Evolutionary conservation across 805 yeast species (phyloP), one percentile per base, ranked within the genome.

Genomic region (Candida nanaspora): DNA sequence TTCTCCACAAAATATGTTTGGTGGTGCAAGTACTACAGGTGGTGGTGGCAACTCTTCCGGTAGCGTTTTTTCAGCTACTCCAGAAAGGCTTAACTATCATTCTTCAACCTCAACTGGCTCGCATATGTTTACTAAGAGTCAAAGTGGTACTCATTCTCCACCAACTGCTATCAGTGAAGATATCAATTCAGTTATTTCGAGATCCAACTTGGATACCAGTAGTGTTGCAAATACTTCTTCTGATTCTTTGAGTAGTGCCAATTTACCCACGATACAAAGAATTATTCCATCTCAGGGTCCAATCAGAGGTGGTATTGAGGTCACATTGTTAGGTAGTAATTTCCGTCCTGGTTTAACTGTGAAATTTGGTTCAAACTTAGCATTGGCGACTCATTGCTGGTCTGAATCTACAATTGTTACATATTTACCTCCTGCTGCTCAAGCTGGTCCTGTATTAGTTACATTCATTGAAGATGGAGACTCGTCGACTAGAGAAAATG

Each of bases 261-360:
- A 41, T 32, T 33, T 54, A 25, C 94, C 94, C 1, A 57, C 72
- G 0, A 81, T 91, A 40, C 91, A 87, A 58, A 72, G 96, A 43
- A 82, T 93, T 10, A 89, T 93, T 43, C 99, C 99, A 1, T 82
- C 94, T 0, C 93, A 86, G 59, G 99, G 99, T 2, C 95, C 97
- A 9, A 75, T 88, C 11, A 74, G 96, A 47, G 99, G 99, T 49
- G 99, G 98, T 32, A 82, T 89, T 33, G 99, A 93, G 59, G 86
- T 93, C 7, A 93, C 98, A 0, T 65, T 93, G 38, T 67, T 93
- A 34, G 98, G 98, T 2, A 73, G 80, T 37, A 85, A 87, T 44
- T 93, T 93, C 69, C 78, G 81, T 40, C 84, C 83, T 15, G 96
- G 95, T 0, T 66, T 91, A 43, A 68, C 69, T 20, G 96, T 91